Evolutionary conservation across 768 basidiomycete species (phyloP).

Genomic region (Pulveroboletus sp.): DNA sequence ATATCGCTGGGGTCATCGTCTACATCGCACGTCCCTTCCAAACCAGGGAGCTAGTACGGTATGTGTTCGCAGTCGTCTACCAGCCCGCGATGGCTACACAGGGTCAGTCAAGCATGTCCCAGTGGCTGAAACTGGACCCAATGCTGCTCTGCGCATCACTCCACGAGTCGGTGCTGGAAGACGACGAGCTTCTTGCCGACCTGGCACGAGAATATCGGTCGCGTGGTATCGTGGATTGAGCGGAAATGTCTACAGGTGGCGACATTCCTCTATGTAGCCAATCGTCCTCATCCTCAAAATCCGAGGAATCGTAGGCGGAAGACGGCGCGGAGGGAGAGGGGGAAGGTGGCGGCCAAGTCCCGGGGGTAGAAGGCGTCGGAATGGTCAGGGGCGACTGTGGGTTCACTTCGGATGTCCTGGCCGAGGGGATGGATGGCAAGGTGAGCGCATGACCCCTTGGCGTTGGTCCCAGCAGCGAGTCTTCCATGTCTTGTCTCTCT

Average conservation of each 20-base stretch:
- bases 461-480: constrained; percentile 1
- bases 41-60: background rate
- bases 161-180: constrained; percentile 21
- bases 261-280: background rate
- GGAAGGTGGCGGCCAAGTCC: constrained; percentile 12
- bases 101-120: constrained; percentile 22
- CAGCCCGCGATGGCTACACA: background rate
- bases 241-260: background rate
- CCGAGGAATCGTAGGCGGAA: constrained; percentile 1
- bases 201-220: background rate
- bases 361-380: constrained; percentile 12
- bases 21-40: background rate
- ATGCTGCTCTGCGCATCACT: constrained; percentile 25
- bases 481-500: background rate
- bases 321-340: constrained; percentile 16
- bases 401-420: constrained; percentile 13
- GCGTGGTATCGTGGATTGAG: background rate
- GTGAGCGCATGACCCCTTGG: constrained; percentile 7
- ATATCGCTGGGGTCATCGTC: background rate
- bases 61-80: background rate
- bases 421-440: constrained; percentile 30
- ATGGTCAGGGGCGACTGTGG: constrained; percentile 27
- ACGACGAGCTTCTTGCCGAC: constrained; percentile 5
- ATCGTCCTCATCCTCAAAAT: constrained; percentile 14
- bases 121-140: constrained; percentile 6